Evolutionary conservation across 352 stramenopile genomes (phyloP), one percentile per base, ranked within the genome.

Genomic region (Globisporangium cylindrosporum): DNA sequence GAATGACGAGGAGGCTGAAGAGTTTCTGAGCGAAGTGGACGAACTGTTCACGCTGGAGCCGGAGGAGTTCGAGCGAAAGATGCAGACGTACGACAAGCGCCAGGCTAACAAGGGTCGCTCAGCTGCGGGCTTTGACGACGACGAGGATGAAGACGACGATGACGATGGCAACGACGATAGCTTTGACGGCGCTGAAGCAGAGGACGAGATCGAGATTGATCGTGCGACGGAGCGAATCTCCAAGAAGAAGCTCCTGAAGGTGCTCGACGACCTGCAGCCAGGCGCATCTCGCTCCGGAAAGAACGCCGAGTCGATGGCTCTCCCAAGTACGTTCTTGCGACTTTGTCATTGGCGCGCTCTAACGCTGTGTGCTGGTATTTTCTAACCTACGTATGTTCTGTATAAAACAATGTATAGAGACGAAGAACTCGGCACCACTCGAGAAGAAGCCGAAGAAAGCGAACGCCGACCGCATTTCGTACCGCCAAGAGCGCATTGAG

Each of bases 21-120:
- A 87, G 69, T 91, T 94, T 57, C 59, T 94, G 41, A 78, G 87
- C 41, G 84, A 88, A 60, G 83, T 89, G 2, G 84, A 94, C 51
- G 79, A 92, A 32, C 70, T 94, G 10, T 91, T 94, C 41, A 60
- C 66, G 24, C 64, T 94, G 20, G 83, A 72, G 9, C 79, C 82
- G 8, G 67, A 79, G 14, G 80, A 87, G 60, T 94, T 94, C 34
- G 82, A 87, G 68, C 83, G 77, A 59, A 77, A 80, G 34, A 90
- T 87, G 78, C 69, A 77, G 53, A 75, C 71, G 25, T 80, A 74
- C 24, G 80, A 86, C 46, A 79, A 81, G 65, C 76, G 74, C 49
- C 68, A 84, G 24, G 73, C 69, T 12, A 67, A 78, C 51, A 75
- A 74, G 68, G 48, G 29, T 3, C 69, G 22, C 14, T 51, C 43